Evolutionary conservation across 208 protist genomes (phyloP), one percentile per base, ranked within the genome.

Genomic region (Trypanosoma cruzi): DNA sequence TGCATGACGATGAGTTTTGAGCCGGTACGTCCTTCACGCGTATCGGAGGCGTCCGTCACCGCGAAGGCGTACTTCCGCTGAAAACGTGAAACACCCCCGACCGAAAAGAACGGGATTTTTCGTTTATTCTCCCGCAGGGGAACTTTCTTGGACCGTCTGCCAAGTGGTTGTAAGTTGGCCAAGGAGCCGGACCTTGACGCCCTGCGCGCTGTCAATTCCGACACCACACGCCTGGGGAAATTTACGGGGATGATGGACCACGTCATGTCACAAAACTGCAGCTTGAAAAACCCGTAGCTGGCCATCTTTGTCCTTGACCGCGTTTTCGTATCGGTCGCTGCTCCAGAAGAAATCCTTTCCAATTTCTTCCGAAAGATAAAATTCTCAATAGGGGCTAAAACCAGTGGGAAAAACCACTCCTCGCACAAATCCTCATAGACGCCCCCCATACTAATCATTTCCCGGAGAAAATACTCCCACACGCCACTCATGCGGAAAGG

Each of bases 41-140:
- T 55, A 56, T 11, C 66, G 46, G 40, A 63, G 26, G 48, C 82
- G 70, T 28, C 84, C 76, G 72, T 82, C 75, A 71, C 71, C 1
- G 83, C 84, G 44, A 78, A 85, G 29, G 75, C 80, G 66, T 93
- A 96, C 77, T 96, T 96, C 18, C 81, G 86, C 64, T 84, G 80
- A 68, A 89, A 90, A 65, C 83, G 84, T 0, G 84, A 88, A 24
- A 75, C 88, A 10, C 81, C 86, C 1, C 77, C 56, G 44, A 80
- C 75, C 44, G 81, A 84, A 78, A 80, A 88, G 44, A 94, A 55
- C 1, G 71, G 62, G 6, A 29, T 18, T 37, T 29, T n/a, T 20
- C 52, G 28, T 52, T 73, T 76, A 36, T 68, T 77, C n/a, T 3
- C 42, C 59, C 22, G 22, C 2, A 24, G n/a, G n/a, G n/a, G n/a